phyloP scores from a whole-genome alignment of 169 alveolate species.

The Perkinsus olseni region DNA sequence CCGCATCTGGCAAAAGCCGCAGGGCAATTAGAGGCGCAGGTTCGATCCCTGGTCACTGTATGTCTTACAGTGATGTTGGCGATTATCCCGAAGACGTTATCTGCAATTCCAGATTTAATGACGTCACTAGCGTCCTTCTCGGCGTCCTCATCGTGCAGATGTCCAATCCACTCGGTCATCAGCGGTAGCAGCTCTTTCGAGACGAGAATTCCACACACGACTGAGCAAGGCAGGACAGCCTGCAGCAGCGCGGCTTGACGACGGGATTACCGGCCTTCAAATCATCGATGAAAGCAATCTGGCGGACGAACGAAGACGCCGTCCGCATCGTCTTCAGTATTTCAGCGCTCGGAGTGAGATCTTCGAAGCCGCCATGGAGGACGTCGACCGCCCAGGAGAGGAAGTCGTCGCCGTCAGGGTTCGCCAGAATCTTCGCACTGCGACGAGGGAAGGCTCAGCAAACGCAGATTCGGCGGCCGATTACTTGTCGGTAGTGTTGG shows the following conservation, averaged over 20 bases:
- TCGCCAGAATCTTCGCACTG: neutral
- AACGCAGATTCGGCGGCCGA: neutral
- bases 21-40: too few relatives aligned
- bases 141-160: neutral
- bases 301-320: neutral
- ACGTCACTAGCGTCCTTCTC: neutral
- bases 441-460: neutral
- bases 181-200: neutral
- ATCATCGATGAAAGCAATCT: neutral
- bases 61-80: neutral
- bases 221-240: neutral
- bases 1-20: neutral
- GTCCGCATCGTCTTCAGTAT: neutral
- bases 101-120: neutral
- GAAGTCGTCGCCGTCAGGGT: neutral
- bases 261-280: neutral
- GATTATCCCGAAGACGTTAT: neutral
- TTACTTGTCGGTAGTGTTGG: neutral
- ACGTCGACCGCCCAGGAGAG: neutral
- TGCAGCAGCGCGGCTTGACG: neutral
- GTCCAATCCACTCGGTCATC: neutral
- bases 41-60: neutral
- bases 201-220: neutral
- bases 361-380: neutral
- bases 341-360: neutral